These are phyloP conservation scores for Eucommia ulmoides DNA, from an alignment of 257 asterid genomes.

Conservation along the genomic window DNA sequence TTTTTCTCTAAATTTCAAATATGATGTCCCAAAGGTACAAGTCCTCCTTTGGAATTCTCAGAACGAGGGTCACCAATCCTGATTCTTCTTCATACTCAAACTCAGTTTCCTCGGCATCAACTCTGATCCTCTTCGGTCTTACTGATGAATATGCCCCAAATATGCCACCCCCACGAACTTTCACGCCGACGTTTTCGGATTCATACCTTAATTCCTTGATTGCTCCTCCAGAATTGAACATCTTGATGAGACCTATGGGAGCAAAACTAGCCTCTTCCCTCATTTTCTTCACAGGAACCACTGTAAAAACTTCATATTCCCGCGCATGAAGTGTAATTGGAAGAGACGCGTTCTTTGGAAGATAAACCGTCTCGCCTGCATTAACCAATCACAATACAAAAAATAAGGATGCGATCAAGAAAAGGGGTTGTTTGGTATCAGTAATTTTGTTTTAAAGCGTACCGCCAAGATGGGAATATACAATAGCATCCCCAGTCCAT, in stretches of 20 bases:
- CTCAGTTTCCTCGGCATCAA: constrained; percentile 34
- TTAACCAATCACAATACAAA: not conserved
- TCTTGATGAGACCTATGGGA: constrained; percentile 57
- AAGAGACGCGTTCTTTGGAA: constrained; percentile 40
- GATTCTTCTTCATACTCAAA: constrained; percentile 52
- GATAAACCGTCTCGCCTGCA: constrained; percentile 66
- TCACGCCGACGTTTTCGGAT: constrained; percentile 24
- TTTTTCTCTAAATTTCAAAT: constrained; percentile 37
- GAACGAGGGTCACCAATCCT: constrained; percentile 26
- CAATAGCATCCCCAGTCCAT: constrained; percentile 51
- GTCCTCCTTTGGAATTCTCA: constrained; percentile 41
- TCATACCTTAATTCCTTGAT: constrained; percentile 41
- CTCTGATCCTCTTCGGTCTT: constrained; percentile 38
- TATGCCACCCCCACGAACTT: constrained; percentile 52
- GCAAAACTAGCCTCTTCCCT: constrained; percentile 38
- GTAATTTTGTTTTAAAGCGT: not conserved
- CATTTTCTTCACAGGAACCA: constrained; percentile 44
- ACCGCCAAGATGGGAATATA: constrained; percentile 52
- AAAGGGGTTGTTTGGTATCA: not conserved
- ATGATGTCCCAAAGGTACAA: constrained; percentile 49
- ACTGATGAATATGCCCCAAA: constrained; percentile 73
- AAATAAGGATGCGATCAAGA: not conserved
- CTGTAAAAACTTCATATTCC: constrained; percentile 67
- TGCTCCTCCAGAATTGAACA: constrained; percentile 95
- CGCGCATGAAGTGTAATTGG: constrained; percentile 55